These are phyloP conservation scores for Zangia roseola DNA, from an alignment of 768 basidiomycete genomes.

Conservation along the genomic window DNA sequence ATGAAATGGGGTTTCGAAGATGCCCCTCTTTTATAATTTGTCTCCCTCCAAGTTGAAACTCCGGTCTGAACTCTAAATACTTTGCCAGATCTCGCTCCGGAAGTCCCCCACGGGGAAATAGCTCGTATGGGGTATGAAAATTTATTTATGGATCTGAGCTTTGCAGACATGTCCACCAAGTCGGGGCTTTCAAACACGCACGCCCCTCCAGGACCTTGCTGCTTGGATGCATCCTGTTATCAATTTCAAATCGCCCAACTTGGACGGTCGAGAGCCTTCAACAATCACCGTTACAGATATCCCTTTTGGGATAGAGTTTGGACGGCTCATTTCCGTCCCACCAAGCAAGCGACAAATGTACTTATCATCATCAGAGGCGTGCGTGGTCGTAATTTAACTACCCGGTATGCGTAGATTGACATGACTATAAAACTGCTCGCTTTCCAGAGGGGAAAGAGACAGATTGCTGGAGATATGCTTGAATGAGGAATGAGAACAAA, in stretches of 20 bases:
- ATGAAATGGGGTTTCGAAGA: conserved; percentile 29
- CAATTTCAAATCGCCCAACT: conserved; percentile 26
- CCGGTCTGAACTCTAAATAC: conserved; percentile 40
- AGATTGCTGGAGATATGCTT: conserved; percentile 14
- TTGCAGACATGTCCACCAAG: not conserved
- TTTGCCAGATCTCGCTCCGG: conserved; percentile 22
- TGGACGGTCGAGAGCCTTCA: no score
- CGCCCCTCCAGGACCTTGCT: not conserved
- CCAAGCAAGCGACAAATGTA: not conserved
- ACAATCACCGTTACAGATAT: not conserved
- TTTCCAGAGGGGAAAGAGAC: conserved; percentile 2
- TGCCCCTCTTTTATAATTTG: conserved; percentile 44
- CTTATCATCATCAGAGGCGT: conserved; percentile 17
- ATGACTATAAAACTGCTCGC: conserved; percentile 20
- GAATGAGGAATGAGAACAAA: conserved; percentile 7
- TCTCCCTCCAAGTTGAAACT: conserved; percentile 43
- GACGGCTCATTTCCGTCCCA: conserved; percentile 15
- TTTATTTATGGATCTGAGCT: no score
- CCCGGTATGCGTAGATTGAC: conserved; percentile 3
- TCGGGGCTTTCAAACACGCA: not conserved
- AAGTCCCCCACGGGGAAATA: conserved; percentile 13
- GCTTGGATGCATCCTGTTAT: conserved; percentile 10
- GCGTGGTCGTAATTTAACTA: conserved; percentile 24
- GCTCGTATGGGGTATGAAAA: not conserved
- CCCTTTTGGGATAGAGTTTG: conserved; percentile 3